Conservation (phyloP, 495 filamentous ascomycete genomes). For the Penicillium simplicissimum region DNA sequence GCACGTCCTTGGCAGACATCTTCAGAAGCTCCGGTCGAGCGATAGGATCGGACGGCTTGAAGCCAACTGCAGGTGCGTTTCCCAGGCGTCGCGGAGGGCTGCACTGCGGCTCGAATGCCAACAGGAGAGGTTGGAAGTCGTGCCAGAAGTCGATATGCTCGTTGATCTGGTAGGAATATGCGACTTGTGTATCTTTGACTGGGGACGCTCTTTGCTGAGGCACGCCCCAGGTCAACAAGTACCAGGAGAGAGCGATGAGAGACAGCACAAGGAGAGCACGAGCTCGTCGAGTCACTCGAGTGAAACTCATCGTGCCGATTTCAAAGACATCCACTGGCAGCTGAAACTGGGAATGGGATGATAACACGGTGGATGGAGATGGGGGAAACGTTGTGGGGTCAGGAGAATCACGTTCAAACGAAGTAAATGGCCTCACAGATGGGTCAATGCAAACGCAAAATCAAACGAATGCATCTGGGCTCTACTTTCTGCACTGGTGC, state of each 20-base stretch:
- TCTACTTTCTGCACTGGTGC: neutral
- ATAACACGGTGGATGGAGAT: constrained; percentile 1
- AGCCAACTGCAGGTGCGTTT: constrained; percentile 11
- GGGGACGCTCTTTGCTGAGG: neutral
- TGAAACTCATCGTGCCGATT: neutral
- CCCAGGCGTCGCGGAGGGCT: constrained; percentile 9
- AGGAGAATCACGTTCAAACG: neutral
- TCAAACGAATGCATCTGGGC: neutral
- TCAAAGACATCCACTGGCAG: constrained; percentile 1
- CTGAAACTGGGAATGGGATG: neutral
- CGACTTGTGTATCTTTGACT: neutral
- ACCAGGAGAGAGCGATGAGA: constrained; percentile 12
- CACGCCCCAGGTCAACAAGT: neutral
- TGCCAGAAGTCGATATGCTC: constrained; percentile 19
- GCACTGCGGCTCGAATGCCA: constrained; percentile 14
- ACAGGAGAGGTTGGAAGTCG: constrained; percentile 12
- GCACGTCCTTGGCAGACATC: constrained; percentile 32
- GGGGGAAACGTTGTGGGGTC: neutral
- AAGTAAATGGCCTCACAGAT: neutral
- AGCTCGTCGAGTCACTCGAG: constrained; percentile 9
- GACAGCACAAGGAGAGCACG: constrained; percentile 3
- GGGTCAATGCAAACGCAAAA: neutral
- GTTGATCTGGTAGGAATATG: neutral
- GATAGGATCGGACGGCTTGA: constrained; percentile 11
- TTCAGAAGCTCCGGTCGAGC: constrained; percentile 33